These are phyloP conservation scores for Closterium sp. DNA, from an alignment of 139 green algal species.

Conservation along the genomic window DNA sequence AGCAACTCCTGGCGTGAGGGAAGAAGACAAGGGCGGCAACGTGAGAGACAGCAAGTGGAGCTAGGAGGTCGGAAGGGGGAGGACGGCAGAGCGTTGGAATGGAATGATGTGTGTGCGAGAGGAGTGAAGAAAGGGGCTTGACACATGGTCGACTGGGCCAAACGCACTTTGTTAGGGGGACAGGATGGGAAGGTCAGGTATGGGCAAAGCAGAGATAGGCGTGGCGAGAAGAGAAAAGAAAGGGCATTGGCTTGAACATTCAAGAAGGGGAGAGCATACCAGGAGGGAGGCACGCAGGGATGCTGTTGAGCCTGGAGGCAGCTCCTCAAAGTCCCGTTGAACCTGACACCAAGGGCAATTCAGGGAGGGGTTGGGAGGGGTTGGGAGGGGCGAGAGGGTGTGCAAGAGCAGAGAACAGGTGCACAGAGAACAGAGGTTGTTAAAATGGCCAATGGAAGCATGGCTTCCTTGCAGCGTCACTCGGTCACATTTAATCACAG, in stretches of 20 bases:
- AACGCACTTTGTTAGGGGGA: neutral
- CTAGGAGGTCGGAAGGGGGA: neutral
- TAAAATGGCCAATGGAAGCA: too few relatives aligned
- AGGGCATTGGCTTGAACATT: neutral
- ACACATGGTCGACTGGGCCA: too few relatives aligned
- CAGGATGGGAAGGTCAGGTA: neutral
- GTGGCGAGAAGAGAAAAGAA: neutral
- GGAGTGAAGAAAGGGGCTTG: neutral
- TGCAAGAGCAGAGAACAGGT: too few relatives aligned
- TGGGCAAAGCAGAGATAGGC: too few relatives aligned
- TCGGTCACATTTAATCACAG: too few relatives aligned
- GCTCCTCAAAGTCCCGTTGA: constrained; percentile 87
- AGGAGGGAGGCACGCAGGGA: constrained; percentile 76
- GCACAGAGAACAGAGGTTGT: too few relatives aligned
- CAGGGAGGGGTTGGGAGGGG: too few relatives aligned
- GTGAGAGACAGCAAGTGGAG: neutral
- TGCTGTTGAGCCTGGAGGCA: constrained; percentile 61
- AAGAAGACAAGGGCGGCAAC: neutral
- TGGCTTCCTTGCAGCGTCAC: too few relatives aligned
- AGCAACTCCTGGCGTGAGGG: constrained; percentile 58
- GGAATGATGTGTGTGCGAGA: too few relatives aligned
- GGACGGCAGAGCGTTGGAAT: too few relatives aligned
- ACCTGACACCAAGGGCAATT: too few relatives aligned
- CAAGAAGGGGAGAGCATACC: neutral
- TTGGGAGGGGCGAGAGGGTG: too few relatives aligned